Base-by-base conservation (phyloP, 345 rosid genomes). In the Rhodomyrtus tomentosa region DNA sequence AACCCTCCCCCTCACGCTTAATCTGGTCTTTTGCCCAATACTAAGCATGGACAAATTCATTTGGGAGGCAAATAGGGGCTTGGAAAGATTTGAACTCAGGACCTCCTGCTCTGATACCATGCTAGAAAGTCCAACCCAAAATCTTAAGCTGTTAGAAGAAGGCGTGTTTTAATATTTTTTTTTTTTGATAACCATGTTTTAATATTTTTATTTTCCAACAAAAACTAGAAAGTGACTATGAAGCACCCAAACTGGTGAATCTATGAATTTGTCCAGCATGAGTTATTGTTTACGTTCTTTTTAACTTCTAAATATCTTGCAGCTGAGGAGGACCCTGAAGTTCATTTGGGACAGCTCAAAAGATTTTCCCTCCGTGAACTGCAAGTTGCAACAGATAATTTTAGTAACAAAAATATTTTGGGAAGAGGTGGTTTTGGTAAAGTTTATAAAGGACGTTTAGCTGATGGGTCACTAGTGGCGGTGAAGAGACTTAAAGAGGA, bases 301-400 rank as follows among this genome's bases (percentile, higher is more conserved):
- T 79, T 72, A 81, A 80, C 82, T 80, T 72, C 50, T 49, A 54
- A 12, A 87, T 50, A 76, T 49, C 86, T 84, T 90, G 86, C 95
- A 96, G 99, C 99, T 85, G 98, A 96, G 90, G 98, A 95, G 88
- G 95, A 94, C 88, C 99, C 98, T 68, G 96, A 95, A 86, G 96
- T 96, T 88, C 96, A 96, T 88, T 89, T 95, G 84, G 98, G 98
- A 86, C 99, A 94, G 88, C 95, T 95, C 68, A 95, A 92, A 87
- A 92, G 96, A 92, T 96, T 94, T 89, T 92, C 96, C 81, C 84
- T 96, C 74, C 98, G 96, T 50, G 98, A 95, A 89, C 90, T 96
- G 50, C 96, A 90, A 89, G 94, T 94, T 88, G 99, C 99, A 81
- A 88, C 96, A 4, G 98, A 96, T 89, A 82, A 88, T 87, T 96